Conservation (phyloP, 345 rosid genomes). For the Rubroshorea leprosula region DNA sequence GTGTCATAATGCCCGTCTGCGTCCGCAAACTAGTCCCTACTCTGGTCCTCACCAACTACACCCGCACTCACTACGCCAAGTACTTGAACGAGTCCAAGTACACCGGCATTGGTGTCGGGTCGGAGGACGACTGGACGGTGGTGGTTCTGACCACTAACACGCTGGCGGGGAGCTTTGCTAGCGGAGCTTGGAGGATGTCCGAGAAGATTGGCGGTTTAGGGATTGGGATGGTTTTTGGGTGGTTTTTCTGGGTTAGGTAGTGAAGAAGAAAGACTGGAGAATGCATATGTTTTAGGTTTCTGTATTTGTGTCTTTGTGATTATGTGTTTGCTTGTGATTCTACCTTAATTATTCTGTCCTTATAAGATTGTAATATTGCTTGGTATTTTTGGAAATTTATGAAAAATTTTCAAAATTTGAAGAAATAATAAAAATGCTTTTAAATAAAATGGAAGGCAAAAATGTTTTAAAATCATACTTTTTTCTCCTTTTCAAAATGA, state of each 20-base stretch:
- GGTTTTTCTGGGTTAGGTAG: too few relatives aligned
- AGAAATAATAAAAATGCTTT: too few relatives aligned
- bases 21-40: conserved; percentile 54
- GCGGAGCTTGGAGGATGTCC: conserved; percentile 21
- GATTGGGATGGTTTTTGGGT: conserved; percentile 15
- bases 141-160: conserved; percentile 43
- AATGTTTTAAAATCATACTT: too few relatives aligned
- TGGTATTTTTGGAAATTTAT: too few relatives aligned
- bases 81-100: conserved; percentile 55
- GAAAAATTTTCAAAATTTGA: too few relatives aligned
- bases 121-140: conserved; percentile 81
- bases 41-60: conserved; percentile 61
- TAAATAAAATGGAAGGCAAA: too few relatives aligned
- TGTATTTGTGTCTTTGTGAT: conserved; percentile 9
- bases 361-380: too few relatives aligned
- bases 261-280: too few relatives aligned
- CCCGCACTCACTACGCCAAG: conserved; percentile 40
- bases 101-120: conserved; percentile 57
- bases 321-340: too few relatives aligned
- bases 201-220: conserved; percentile 8
- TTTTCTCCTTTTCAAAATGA: too few relatives aligned
- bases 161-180: conserved; percentile 38
- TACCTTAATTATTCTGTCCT: too few relatives aligned
- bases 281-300: too few relatives aligned
- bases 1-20: conserved; percentile 57